Evolutionary conservation across 495 filamentous ascomycete genomes (phyloP), one percentile per base, ranked within the genome.

Genomic region (Rhypophila decipiens): DNA sequence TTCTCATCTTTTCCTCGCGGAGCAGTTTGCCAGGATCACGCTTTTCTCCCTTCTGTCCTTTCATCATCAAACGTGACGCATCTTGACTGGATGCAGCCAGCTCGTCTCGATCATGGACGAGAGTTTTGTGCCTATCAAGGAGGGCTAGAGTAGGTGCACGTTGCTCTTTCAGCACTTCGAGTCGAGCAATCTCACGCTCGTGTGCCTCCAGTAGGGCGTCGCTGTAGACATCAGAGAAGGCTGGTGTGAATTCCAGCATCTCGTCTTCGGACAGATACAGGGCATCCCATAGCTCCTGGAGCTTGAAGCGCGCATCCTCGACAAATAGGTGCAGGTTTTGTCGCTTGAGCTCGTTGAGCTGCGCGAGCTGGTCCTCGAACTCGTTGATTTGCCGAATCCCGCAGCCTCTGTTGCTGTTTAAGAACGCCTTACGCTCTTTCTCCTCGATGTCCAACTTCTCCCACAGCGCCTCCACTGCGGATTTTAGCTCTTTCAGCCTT

Each of bases 1-100:
- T 99, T 34, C 93, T 80, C 88, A 96, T 93, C 75, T 96, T 97
- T 70, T 99, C 93, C 60, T 99, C 93, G 20, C 93, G 78, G 23
- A 99, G 71, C n/a, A 99, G 74, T 64, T 94, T 88, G 22, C 88
- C 90, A 0, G 93, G 93, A 64, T 99, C 93, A 56, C 93, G 85
- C 57, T 80, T 83, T 64, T 96, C 89, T 41, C 89, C 86, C 67
- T 91, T 95, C 46, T 84, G 81, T 2, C 90, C 90, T 33, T 90
- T 86, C 49, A 78, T 77, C 82, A 96, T 87, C 12, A 99, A 74
- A 21, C 93, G 84, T 19, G 90, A 96, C 22, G 94, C 89, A 70
- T 99, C 94, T 57, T 94, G 88, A 56, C 87, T 91, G 0, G 90
- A 90, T 18, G 82, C 72, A n/a, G 82, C 78, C 24, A 99, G 76